Base-by-base conservation (phyloP, 2,329 filamentous ascomycete species). In the Pestalotiopsis sp. region DNA sequence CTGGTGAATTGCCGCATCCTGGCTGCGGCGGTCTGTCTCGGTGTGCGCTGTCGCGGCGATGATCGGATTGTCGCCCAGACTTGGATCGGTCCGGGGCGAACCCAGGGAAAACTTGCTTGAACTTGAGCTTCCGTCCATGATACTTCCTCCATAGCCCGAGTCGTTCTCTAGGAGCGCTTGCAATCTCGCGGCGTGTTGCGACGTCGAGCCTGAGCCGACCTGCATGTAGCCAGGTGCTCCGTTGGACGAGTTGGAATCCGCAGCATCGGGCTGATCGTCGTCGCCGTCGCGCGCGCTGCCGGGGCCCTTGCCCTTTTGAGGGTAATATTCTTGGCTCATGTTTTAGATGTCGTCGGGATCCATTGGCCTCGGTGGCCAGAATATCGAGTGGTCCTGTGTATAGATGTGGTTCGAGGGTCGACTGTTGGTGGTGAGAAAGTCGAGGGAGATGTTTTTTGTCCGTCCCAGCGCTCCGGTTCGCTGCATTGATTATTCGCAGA, bases 131-230 rank as follows among this genome's bases (percentile, higher is more conserved):
- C 92, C 92, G 70, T 90, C 91, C 38, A 88, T 84, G 64, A 92
- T 86, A 78, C 93, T 97, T 59, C 92, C 92, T 67, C 94, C 95
- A 77, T 98, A 98, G 6, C 95, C 96, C 20, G 95, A 98, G 79
- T 99, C 96, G 68, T 90, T 85, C 70, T 97, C 93, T 67, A 98
- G 84, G 74, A 97, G 88, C 20, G 91, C 90, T 80, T 96, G 93
- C 52, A 98, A 85, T 67, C 91, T 91, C 38, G 92, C 88, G 49
- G 94, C 95, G 78, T 93, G 93, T 77, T 94, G 90, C 23, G 95
- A 95, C 25, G 92, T 90, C 67, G 91, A 90, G 66, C 95, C 95
- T 73, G 87, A 90, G 68, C 95, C 95, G 64, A 98, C 93, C 4
- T 93, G 97, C 91, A 97, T 93, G 81, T 95, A 98, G 69, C 90